Base-by-base conservation (phyloP, 129 eudicot genomes). In the Scalesia atractyloides region DNA sequence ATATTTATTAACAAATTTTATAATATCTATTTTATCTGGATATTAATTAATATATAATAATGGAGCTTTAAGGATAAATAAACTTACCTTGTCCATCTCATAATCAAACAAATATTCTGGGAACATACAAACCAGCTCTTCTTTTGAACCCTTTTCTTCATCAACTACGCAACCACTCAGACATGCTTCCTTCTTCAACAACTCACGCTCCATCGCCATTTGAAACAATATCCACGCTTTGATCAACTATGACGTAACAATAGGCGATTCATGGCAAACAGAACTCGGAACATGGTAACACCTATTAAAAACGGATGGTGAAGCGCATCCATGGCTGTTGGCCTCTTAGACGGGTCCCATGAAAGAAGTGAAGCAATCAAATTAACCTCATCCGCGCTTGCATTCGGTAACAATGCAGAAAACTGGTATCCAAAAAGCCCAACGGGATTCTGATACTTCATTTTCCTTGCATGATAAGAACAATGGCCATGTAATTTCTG, bases 261-360 rank as follows among this genome's bases (percentile, higher is more conserved):
- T 1, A 0, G 11, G 30, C 64, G 62, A 49, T 54, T 19, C 50
- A 19, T 19, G n/a, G 0, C 51, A 36, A 0, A 49, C 56, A 0
- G 50, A 20, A 17, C 50, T 64, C 7, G 63, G 81, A 12, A 48
- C 49, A 8, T 5, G 13, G 30, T 69, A 68, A 59, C 75, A 68
- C 2, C 33, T 60, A 46, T 60, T 11, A 36, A 76, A 34, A 76
- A 76, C 14, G 80, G 81, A 49, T 76, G 76, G 1, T 60, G 24
- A 58, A 76, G 62, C 7, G 44, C 75, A 17, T 77, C 70, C 37
- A 53, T 33, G 0, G 81, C 75, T 0, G 75, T 76, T 0, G 81
- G 81, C 69, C 81, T 68, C 4, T 14, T 2, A 3, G 9, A 57
- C 18, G 75, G 75, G n/a, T 14, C 26, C 81, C 75, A 76, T 13